phyloP scores from a whole-genome alignment of 345 rosid species.

The Aquilaria yunnanensis region DNA sequence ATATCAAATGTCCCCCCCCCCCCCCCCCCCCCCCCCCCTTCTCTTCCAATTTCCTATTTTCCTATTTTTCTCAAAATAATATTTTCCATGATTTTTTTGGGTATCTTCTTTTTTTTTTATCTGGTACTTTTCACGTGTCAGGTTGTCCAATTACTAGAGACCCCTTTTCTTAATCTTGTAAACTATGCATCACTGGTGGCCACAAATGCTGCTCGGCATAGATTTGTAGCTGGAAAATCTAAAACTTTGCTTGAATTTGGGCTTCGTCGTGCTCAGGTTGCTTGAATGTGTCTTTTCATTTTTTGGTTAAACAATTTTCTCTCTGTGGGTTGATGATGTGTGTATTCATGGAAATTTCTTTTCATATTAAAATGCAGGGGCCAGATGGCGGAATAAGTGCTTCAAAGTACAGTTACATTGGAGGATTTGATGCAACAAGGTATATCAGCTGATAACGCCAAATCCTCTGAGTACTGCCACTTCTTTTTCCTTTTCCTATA shows the following conservation, averaged over 20 bases:
- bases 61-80: too few species aligned
- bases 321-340: constrained; percentile 5
- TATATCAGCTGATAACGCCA: constrained; percentile 8
- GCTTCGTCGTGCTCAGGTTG: constrained; percentile 96
- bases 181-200: constrained; percentile 90
- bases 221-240: constrained; percentile 88
- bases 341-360: constrained; percentile 15
- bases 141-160: constrained; percentile 95
- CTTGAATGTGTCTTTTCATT: constrained; percentile 4
- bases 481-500: background rate
- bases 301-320: constrained; percentile 5
- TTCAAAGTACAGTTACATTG: constrained; percentile 86
- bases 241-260: constrained; percentile 88
- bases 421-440: constrained; percentile 99
- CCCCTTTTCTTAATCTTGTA: constrained; percentile 80
- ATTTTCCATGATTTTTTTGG: background rate
- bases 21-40: too few species aligned
- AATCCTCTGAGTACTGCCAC: background rate
- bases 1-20: too few species aligned
- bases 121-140: constrained; percentile 11
- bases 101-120: background rate
- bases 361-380: constrained; percentile 44
- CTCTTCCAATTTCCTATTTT: too few species aligned
- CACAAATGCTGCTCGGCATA: constrained; percentile 95
- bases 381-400: constrained; percentile 96